A percentile compares a stretch with the other conserved stretches of the same genome.
Conservation (phyloP, 495 filamentous ascomycete genomes). For the Trichoderma gamsii region DNA sequence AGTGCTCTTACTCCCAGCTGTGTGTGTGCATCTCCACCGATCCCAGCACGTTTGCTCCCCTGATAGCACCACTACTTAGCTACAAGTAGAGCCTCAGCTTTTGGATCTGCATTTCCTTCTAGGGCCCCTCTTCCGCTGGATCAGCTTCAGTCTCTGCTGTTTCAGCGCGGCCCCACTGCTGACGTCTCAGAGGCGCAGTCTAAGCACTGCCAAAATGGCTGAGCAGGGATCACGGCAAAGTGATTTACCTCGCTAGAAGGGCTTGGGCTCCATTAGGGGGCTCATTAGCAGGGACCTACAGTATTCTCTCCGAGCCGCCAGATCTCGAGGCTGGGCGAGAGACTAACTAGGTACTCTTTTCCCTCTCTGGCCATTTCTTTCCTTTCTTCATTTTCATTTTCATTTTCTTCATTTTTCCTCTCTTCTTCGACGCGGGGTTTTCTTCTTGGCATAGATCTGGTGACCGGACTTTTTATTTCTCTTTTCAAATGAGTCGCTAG, state of each 20-base stretch:
- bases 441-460: background rate
- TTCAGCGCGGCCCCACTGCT: constrained; percentile 11
- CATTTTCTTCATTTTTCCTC: background rate
- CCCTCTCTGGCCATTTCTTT: no score
- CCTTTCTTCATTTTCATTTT: background rate
- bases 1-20: no score
- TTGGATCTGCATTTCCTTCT: background rate
- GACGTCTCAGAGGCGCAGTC: constrained; percentile 12
- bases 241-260: background rate
- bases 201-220: background rate
- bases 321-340: no score
- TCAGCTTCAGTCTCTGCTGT: background rate
- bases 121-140: background rate
- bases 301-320: no score
- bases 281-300: no score
- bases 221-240: background rate
- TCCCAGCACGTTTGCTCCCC: no score
- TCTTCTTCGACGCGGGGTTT: background rate
- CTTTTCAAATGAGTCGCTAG: background rate
- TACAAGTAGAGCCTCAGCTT: background rate
- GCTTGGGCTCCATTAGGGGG: background rate
- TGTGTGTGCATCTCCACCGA: no score
- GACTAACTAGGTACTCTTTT: no score
- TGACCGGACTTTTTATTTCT: background rate
- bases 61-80: no score